Conservation (phyloP, 192 early-diverging fungal species). For the Coemansia sp. region DNA sequence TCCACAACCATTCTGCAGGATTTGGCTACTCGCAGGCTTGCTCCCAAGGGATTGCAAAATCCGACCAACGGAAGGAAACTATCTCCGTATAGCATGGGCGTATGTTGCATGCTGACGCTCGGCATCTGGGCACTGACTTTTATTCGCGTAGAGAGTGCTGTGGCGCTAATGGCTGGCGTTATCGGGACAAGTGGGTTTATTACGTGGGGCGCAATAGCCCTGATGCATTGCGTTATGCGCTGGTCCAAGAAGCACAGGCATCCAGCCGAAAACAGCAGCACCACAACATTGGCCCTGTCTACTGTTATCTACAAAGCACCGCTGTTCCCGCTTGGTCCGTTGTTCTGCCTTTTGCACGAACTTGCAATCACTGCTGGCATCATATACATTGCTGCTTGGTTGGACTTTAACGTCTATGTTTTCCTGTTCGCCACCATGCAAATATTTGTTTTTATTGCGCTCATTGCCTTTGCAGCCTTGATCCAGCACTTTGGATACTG, state of each 20-base stretch:
- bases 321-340: slow-evolving; percentile 24
- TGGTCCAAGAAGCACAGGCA: slow-evolving; percentile 17
- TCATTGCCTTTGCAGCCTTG: slow-evolving; percentile 8
- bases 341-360: slow-evolving; percentile 10
- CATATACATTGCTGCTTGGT: slow-evolving; percentile 10
- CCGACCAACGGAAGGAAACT: slow-evolving; percentile 4
- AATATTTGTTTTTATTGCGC: slow-evolving; percentile 13
- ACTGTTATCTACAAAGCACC: slow-evolving; percentile 1
- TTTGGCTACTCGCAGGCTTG: slow-evolving; percentile 14
- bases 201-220: slow-evolving; percentile 20
- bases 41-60: slow-evolving; percentile 10
- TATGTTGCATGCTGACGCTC: slow-evolving; percentile 11
- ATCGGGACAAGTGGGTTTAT: slow-evolving; percentile 20
- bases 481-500: slow-evolving; percentile 25
- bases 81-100: slow-evolving; percentile 13
- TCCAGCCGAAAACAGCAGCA: slow-evolving; percentile 1
- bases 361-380: slow-evolving; percentile 1
- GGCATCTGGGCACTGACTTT: slow-evolving; percentile 15
- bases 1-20: slow-evolving; percentile 16
- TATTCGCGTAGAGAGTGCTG: slow-evolving; percentile 3
- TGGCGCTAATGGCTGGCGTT: slow-evolving; percentile 15
- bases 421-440: slow-evolving; percentile 20
- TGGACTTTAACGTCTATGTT: slow-evolving; percentile 14
- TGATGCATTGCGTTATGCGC: slow-evolving; percentile 27
- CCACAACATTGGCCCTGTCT: not conserved